Evolutionary conservation across 2,329 filamentous ascomycete genomes (phyloP).

Genomic region (Xylariaceae sp.): DNA sequence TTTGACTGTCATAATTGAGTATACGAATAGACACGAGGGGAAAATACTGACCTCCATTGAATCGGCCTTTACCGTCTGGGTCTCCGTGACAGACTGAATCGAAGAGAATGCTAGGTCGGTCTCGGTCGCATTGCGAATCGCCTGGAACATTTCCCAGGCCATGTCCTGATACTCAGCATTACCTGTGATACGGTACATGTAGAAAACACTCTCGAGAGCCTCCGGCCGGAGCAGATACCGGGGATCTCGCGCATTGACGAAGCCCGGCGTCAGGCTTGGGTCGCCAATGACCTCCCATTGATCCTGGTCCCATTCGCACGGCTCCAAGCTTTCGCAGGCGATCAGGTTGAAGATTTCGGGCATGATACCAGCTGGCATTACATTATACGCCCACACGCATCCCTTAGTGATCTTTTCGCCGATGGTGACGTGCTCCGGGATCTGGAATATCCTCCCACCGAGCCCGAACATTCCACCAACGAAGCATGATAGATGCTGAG

Average conservation of each 20-base stretch:
- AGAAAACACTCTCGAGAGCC: slow-evolving; percentile 51
- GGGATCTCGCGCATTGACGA: slow-evolving; percentile 52
- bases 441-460: slow-evolving; percentile 43
- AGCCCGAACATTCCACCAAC: slow-evolving; percentile 47
- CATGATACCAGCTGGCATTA: slow-evolving; percentile 55
- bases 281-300: slow-evolving; percentile 26
- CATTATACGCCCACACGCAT: slow-evolving; percentile 56
- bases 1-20: slow-evolving; percentile 35
- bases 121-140: slow-evolving; percentile 43
- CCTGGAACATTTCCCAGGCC: slow-evolving; percentile 51
- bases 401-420: slow-evolving; percentile 48
- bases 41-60: slow-evolving; percentile 24
- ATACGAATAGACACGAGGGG: neutral
- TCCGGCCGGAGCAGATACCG: slow-evolving; percentile 49
- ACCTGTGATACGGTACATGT: slow-evolving; percentile 51
- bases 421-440: slow-evolving; percentile 43
- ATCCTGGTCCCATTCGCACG: slow-evolving; percentile 43
- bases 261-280: slow-evolving; percentile 49
- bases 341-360: slow-evolving; percentile 51
- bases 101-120: slow-evolving; percentile 48
- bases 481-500: slow-evolving; percentile 46
- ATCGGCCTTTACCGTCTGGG: slow-evolving; percentile 38
- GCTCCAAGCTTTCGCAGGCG: slow-evolving; percentile 37
- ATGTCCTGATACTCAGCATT: slow-evolving; percentile 45
- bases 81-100: slow-evolving; percentile 47